Evolutionary conservation across 768 basidiomycete genomes (phyloP), one percentile per base, ranked within the genome.

Genomic region (Boletus subparvulus): DNA sequence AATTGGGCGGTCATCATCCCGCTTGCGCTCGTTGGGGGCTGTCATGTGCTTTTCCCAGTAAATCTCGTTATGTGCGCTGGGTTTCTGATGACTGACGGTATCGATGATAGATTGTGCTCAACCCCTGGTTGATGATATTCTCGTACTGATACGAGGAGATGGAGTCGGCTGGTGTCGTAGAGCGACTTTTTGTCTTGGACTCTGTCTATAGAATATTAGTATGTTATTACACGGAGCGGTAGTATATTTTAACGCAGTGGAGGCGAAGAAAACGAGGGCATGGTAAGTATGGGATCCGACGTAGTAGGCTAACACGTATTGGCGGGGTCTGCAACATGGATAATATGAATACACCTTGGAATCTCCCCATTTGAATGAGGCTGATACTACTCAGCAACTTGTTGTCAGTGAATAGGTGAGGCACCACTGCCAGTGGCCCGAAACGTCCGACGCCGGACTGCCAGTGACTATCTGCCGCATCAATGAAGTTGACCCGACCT

Each of bases 81-180:
- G 24, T 19, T 24, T 26, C 5, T 36, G 42, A 2, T 37, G 26
- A n/a, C n/a, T 26, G 58, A 60, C 10, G 44, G 17, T 11, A 33
- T 33, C 32, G 37, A 14, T 14, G 45, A 44, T 16, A 88, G 80
- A 87, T 95, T 53, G 84, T 92, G 19, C 80, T 94, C 41, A 94
- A 94, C 63, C 93, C 91, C 1, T 91, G 88, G 87, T 74, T 93
- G 52, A 90, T 92, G 87, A 88, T 92, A 44, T 93, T 92, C 73
- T 86, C 85, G 0, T 83, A 82, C 24, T 70, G 54, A 73, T 55
- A 8, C 10, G 21, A 39, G 14, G 26, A 36, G 48, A 5, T 47
- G 6, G 4, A 0, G 28, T n/a, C 4, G 11, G 12, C 16, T 47
- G 6, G 7, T 2, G 45, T 19, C 4, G 11, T 13, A 12, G n/a